Evolutionary conservation across 805 yeast species (phyloP), one percentile per base, ranked within the genome.

Genomic region (Candida pseudoglaebosa): DNA sequence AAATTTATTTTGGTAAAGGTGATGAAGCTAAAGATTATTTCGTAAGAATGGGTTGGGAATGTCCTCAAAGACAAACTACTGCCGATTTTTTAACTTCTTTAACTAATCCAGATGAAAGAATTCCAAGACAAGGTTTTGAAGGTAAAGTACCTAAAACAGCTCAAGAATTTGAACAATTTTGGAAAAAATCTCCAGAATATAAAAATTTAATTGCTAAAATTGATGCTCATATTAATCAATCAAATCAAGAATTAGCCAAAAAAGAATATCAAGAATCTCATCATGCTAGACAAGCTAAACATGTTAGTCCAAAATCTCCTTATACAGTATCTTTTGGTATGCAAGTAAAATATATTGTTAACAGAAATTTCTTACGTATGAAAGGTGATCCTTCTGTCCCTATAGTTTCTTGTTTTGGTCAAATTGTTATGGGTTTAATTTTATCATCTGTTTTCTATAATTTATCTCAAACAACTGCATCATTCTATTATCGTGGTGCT

Each of bases 21-120:
- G 52, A 48, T 24, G 56, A 55, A 21, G 76, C 77, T 36, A 61
- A 70, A 50, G 70, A 60, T 10, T 81, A 67, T 50, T 81, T 81
- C 52, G 53, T 65, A 42, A 61, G 63, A 14, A 77, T 80, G 84
- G 87, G 87, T 29, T 81, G 66, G 65, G 63, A 69, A 19, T 78
- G 81, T 52, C 77, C 80, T 35, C 64, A 67, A 37, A 74, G 86
- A 67, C 80, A 78, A 70, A 77, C 84, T 3, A 78, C 85, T 36
- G 78, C 84, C 6, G 87, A 81, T 54, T 81, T 67, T 53, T 71
- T 81, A 51, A 80, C 86, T 13, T 71, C 84, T 4, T 73, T 80
- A 37, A 81, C 87, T 13, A 82, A 80, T 56, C 84, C 82, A 12
- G 71, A 70, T 20, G 84, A 80, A 43, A 71, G 85, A 63, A 62